Evolutionary conservation across 1,284 basidiomycete genomes (phyloP), one percentile per base, ranked within the genome.

Genomic region (Malassezia brasiliensis): DNA sequence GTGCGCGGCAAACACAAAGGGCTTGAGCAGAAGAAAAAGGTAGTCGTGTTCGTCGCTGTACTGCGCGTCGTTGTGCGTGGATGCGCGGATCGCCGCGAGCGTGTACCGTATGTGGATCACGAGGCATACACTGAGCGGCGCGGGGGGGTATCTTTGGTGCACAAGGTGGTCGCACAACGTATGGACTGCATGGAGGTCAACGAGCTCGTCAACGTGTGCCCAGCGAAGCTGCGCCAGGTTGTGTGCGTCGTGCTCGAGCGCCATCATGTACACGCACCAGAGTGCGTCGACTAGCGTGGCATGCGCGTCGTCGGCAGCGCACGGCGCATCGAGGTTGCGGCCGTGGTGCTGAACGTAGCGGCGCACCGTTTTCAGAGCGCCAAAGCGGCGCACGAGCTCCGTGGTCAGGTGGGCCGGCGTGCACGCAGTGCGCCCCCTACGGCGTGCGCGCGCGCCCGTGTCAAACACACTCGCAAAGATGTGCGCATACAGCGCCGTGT

Each of bases 1-100:
- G 38, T 50, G 37, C 3, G 37, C 38, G 28, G 37, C 48, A 50
- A 50, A 50, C 35, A 48, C 47, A 14, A 30, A 48, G 6, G 47
- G 47, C 35, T 48, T 48, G 10, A 48, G 34, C 15, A 36, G 25
- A 8, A 48, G 20, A 38, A 48, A 38, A 7, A 48, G 47, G 15
- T 20, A 30, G 32, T 38, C 34, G 20, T 36, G 35, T 19, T 37
- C 34, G 47, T 38, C 47, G 9, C 7, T 17, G 31, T 20, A 19
- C 14, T 6, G 12, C 7, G 20, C 35, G 17, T n/a, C 34, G 14
- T 15, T 10, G 10, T 15, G 20, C 1, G 20, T 15, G 12, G 14
- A 20, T 22, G 9, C 7, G 25, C 9, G 20, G 11, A 17, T 14
- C 35, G 10, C 17, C 2, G 30, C 19, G 8, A 38, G 47, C 30